Base-by-base conservation (phyloP, 2,329 filamentous ascomycete species). In the Ustulina deusta region DNA sequence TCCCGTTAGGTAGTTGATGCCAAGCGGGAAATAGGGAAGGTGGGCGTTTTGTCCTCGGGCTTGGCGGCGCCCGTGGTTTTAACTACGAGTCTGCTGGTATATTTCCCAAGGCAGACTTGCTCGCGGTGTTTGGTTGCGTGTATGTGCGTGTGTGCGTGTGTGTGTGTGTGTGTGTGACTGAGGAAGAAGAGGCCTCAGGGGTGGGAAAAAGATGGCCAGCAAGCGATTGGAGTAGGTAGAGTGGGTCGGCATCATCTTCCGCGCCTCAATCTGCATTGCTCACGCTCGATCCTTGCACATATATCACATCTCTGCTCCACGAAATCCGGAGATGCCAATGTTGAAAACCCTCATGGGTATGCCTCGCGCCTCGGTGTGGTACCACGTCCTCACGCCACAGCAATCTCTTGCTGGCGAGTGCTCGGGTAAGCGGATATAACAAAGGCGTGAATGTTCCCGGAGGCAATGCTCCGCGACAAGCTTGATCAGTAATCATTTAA, bases 401-500 rank as follows among this genome's bases (percentile, higher is more conserved):
- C n/a, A n/a, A 42, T 36, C 22, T 36, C 10, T 36, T 62, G 25
- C 61, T 36, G 6, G 42, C 20, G 25, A 63, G 22, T 10, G 20
- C 13, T 57, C 54, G 34, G 34, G 29, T 60, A 55, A 56, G 60
- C 34, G 40, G 61, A 56, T 27, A 32, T 66, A 59, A 36, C 5
- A 40, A 44, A 49, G 46, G n/a, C n/a, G 38, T n/a, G 36, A 63
- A 42, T 34, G 22, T 17, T 58, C 9, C 61, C 38, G 64, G 40
- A 34, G 38, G 13, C 15, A 46, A 49, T 42, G 42, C 34, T 42
- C 54, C 60, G 59, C 46, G 25, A 56, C 46, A 59, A 63, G 38
- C 25, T 38, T 63, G 66, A 69, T 69, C 66, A 66, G 63, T 69
- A 66, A 66, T 66, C 66, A 69, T 54, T 40, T 29, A 49, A 54